Evolutionary conservation across 345 rosid genomes (phyloP), one percentile per base, ranked within the genome.

Genomic region (Pugionium cornutum): DNA sequence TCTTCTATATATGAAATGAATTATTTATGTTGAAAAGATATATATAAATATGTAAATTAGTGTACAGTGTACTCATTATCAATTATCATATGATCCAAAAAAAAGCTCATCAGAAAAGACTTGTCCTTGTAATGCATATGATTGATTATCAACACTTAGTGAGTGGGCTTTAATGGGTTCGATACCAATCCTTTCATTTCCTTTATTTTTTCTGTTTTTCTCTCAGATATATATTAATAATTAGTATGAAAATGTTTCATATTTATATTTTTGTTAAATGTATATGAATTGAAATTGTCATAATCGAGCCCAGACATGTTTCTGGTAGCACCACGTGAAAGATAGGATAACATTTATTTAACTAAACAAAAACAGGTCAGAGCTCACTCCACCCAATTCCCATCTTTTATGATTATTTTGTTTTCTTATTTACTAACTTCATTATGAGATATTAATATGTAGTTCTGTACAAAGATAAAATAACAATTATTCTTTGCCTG

Each of bases 261-360:
- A 51, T 53, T 36, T 2, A 42, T n/a, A 31, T 51, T 29, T 34
- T 50, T 28, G 57, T 27, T 50, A 65, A 47, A 52, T 36, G 25
- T 43, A 58, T 35, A 59, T 40, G 62, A 64, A 64, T 49, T 64
- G 61, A 73, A 46, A 67, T 73, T 67, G 72, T 45, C 77, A 53
- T 61, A 37, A 43, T 53, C 45, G 46, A 73, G 53, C 43, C 31
- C 64, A 55, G 73, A 71, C 75, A 71, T 48, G 49, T 71, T 56
- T 71, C 69, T 64, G 75, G 65, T 64, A 56, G 44, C 68, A 67
- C 64, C 73, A 67, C 77, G 77, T 66, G 77, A 74, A 74, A 60
- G 58, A 74, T 61, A 60, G 73, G 68, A 60, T 73, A 67, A 45
- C 73, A 67, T 67, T 66, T 73, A 58, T 73, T 26, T 54, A 59